These are phyloP conservation scores for Glycyrrhiza uralensis DNA, from an alignment of 306 rosid species.

Conservation along the genomic window DNA sequence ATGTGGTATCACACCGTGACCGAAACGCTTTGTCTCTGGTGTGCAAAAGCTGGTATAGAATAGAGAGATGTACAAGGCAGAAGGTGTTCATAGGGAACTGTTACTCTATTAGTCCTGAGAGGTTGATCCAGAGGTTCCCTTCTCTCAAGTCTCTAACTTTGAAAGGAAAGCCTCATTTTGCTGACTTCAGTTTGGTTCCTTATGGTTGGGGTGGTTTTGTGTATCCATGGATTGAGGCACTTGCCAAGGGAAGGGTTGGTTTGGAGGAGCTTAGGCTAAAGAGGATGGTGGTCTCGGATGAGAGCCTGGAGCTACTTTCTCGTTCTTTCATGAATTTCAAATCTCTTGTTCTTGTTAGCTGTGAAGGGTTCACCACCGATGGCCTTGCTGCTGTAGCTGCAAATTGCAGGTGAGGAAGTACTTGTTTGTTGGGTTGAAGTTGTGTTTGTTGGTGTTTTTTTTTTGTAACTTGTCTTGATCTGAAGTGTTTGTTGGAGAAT, in stretches of 20 bases:
- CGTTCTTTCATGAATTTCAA: constrained; percentile 70
- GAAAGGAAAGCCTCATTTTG: constrained; percentile 96
- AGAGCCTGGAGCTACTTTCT: constrained; percentile 77
- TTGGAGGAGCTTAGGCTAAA: constrained; percentile 86
- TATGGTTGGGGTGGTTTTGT: constrained; percentile 80
- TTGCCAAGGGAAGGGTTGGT: constrained; percentile 44
- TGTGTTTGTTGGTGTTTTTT: neutral
- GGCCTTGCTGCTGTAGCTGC: constrained; percentile 91
- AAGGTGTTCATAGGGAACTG: constrained; percentile 86
- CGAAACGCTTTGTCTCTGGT: constrained; percentile 82
- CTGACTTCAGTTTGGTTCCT: constrained; percentile 93
- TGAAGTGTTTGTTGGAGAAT: neutral
- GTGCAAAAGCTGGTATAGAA: constrained; percentile 81
- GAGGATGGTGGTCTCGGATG: constrained; percentile 91
- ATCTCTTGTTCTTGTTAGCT: constrained; percentile 77
- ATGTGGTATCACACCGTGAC: constrained; percentile 65
- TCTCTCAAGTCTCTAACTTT: constrained; percentile 62
- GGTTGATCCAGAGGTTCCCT: constrained; percentile 67
- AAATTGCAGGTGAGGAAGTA: constrained; percentile 71
- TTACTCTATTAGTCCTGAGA: constrained; percentile 76
- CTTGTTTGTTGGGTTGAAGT: neutral
- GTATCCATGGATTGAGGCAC: constrained; percentile 77
- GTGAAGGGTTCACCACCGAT: constrained; percentile 91
- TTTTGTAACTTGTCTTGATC: neutral
- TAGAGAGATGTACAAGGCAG: constrained; percentile 66